Conservation (phyloP, 208 protist genomes). For the Angomonas desouzai region DNA sequence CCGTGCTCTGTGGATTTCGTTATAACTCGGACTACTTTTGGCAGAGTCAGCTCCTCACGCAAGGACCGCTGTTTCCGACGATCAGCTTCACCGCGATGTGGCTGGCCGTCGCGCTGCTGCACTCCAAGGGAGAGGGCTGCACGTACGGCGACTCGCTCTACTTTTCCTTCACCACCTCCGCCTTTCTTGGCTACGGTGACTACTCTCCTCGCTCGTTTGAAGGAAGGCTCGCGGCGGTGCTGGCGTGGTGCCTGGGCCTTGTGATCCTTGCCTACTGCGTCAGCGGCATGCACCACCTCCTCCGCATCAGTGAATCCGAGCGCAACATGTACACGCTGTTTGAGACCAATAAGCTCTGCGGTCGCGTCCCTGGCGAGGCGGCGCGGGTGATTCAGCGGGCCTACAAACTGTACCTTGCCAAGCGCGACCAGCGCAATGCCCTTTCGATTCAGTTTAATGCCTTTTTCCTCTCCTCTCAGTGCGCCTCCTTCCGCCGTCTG, state of each 20-base stretch:
- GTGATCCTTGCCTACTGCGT: constrained; percentile 43
- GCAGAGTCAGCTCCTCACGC: constrained; percentile 27
- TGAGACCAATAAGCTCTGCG: constrained; percentile 55
- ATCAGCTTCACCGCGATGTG: constrained; percentile 26
- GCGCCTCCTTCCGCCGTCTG: constrained; percentile 38
- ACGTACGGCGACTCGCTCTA: constrained; percentile 43
- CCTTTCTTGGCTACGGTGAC: constrained; percentile 57
- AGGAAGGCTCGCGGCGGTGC: constrained; percentile 46
- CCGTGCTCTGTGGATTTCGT: constrained; percentile 39
- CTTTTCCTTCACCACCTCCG: constrained; percentile 49
- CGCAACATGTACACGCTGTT: constrained; percentile 62
- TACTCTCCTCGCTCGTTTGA: constrained; percentile 32
- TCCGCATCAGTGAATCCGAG: constrained; percentile 37
- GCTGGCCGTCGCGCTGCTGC: constrained; percentile 37
- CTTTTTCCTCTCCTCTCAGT: constrained; percentile 46
- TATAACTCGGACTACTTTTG: constrained; percentile 38
- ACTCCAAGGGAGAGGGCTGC: constrained; percentile 42
- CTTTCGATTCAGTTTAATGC: constrained; percentile 53
- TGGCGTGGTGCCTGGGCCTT: constrained; percentile 41
- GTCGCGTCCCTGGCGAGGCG: constrained; percentile 41
- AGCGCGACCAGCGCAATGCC: constrained; percentile 28
- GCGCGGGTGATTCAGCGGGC: constrained; percentile 61
- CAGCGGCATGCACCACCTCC: constrained; percentile 32
- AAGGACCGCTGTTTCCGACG: constrained; percentile 17
- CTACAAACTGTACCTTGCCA: constrained; percentile 51